A percentile compares a stretch with the other conserved stretches of the same genome.
phyloP scores from a whole-genome alignment of 169 alveolate species.

The Plasmodium chabaudi region DNA sequence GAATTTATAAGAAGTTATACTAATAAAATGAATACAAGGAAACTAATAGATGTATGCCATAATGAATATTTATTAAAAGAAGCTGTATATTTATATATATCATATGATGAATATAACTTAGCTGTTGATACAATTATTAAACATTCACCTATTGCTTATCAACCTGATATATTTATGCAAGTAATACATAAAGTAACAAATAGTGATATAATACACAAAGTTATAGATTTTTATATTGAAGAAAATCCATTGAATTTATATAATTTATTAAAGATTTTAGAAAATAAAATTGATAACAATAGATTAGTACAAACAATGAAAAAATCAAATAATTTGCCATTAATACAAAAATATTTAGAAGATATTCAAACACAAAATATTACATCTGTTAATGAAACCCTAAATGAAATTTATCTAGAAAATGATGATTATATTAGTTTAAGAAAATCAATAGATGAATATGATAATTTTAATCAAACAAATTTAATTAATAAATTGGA shows the following conservation, averaged over 20 bases:
- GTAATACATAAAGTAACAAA: conserved; percentile 86
- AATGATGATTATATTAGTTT: conserved; percentile 96
- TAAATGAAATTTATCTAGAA: conserved; percentile 97
- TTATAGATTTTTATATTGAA: conserved; percentile 98
- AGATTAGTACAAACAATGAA: conserved; percentile 93
- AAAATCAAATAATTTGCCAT: conserved; percentile 88
- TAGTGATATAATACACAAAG: conserved; percentile 97
- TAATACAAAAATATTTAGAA: conserved; percentile 86
- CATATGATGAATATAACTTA: conserved; percentile 97
- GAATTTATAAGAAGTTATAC: conserved; percentile 50
- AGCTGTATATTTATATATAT: conserved; percentile 97
- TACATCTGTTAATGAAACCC: conserved; percentile 97
- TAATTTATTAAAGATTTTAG: conserved; percentile 88
- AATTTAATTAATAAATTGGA: conserved; percentile 93
- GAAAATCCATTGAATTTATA: conserved; percentile 98
- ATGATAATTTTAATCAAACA: conserved; percentile 96
- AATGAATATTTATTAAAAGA: conserved; percentile 94
- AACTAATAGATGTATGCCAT: conserved; percentile 85
- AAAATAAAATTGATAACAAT: conserved; percentile 93
- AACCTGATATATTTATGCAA: conserved; percentile 84
- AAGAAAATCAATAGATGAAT: conserved; percentile 93
- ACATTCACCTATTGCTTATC: conserved; percentile 91
- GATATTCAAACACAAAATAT: conserved; percentile 90
- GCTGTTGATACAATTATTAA: conserved; percentile 93
- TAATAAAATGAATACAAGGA: conserved; percentile 78